Conservation (phyloP, 176 grass and related monocot species). For the Carex kokanica region DNA sequence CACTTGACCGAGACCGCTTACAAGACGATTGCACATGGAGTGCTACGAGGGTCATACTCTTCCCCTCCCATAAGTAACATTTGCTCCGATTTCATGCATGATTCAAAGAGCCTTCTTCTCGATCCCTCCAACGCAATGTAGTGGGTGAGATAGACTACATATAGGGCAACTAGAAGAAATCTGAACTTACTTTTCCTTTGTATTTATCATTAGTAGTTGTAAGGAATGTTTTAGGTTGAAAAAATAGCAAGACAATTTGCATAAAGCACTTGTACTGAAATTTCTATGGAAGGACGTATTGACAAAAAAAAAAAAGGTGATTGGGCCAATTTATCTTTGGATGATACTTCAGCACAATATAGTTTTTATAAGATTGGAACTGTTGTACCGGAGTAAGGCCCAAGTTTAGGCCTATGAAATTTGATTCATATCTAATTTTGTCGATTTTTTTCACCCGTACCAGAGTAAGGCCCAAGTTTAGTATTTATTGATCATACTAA, state of each 20-base stretch:
- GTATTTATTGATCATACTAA: no score
- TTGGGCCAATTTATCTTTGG: not conserved
- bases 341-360: not conserved
- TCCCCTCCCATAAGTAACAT: constrained; percentile 41
- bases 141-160: not conserved
- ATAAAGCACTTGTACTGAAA: not conserved
- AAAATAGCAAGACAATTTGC: not conserved
- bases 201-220: not conserved
- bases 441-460: not conserved
- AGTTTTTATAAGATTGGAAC: not conserved
- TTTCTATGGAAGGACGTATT: not conserved
- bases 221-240: not conserved
- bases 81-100: not conserved
- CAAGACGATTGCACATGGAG: constrained; percentile 49
- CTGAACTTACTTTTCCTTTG: not conserved
- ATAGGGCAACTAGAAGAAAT: not conserved
- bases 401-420: not conserved
- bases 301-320: not conserved
- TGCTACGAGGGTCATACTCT: constrained; percentile 43
- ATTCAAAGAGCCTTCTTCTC: not conserved
- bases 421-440: not conserved
- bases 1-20: constrained; percentile 74
- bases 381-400: not conserved
- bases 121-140: not conserved
- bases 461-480: not conserved